A percentile compares a stretch with the other conserved stretches of the same genome.
phyloP scores from a whole-genome alignment of 768 basidiomycete species.

The Dacryopinax primogenitus region DNA sequence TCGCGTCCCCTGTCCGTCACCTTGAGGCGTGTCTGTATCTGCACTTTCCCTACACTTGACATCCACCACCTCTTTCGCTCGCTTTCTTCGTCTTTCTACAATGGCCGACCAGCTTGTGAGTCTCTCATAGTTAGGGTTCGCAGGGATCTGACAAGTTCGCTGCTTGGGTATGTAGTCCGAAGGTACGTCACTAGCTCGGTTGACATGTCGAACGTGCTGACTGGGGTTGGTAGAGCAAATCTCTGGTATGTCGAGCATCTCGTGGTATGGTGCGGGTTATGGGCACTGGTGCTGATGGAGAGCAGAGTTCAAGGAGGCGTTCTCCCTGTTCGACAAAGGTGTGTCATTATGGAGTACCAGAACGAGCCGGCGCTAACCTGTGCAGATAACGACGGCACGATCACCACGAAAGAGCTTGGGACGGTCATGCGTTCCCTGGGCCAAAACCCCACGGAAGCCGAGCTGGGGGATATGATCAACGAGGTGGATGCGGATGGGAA shows the following conservation, averaged over 20 bases:
- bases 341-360: constrained; percentile 21
- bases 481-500: constrained; percentile 84
- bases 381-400: constrained; percentile 81
- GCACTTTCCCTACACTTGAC: background rate
- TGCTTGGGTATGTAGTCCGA: constrained; percentile 21
- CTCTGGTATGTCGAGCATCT: constrained; percentile 24
- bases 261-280: background rate
- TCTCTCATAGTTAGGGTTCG: background rate
- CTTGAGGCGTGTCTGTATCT: background rate
- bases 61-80: background rate
- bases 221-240: constrained; percentile 27
- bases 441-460: constrained; percentile 84
- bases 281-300: background rate
- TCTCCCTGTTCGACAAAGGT: constrained; percentile 96
- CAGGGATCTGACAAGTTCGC: constrained; percentile 2
- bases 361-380: background rate
- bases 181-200: constrained; percentile 20
- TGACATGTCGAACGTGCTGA: background rate
- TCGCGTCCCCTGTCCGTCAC: background rate
- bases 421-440: constrained; percentile 89
- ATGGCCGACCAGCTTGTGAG: constrained; percentile 32
- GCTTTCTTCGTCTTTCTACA: background rate
- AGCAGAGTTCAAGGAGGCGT: constrained; percentile 95
- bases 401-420: constrained; percentile 80
- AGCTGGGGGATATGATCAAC: constrained; percentile 91